Conservation (phyloP, 805 yeast species). For the Clavispora fructus region DNA sequence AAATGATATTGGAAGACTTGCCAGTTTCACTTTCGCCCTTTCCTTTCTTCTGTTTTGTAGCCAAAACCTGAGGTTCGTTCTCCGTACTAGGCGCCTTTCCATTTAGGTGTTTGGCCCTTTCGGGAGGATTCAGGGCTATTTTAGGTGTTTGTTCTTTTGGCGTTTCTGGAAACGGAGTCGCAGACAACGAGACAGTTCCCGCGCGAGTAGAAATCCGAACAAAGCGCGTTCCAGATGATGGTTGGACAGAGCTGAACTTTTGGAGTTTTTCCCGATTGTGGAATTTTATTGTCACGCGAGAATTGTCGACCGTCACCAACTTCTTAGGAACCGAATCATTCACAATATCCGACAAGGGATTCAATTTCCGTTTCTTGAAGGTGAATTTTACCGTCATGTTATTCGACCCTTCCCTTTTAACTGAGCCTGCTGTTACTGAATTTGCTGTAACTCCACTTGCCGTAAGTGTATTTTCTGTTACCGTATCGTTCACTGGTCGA, state of each 20-base stretch:
- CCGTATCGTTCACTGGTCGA: neutral
- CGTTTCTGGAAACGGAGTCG: slow-evolving; percentile 33
- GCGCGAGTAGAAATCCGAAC: neutral
- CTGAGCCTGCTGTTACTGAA: neutral
- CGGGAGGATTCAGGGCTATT: neutral
- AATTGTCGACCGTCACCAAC: neutral
- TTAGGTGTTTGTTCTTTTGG: neutral
- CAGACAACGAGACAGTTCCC: slow-evolving; percentile 29
- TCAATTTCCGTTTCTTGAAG: slow-evolving; percentile 10
- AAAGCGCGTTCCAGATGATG: neutral
- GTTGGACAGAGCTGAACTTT: neutral
- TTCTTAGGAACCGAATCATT: neutral
- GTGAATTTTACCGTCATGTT: slow-evolving; percentile 6
- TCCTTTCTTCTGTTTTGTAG: neutral
- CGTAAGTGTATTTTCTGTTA: neutral
- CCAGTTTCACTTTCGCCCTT: neutral
- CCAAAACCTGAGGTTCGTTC: too few relatives aligned
- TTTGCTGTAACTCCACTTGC: neutral
- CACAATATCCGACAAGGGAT: slow-evolving; percentile 1
- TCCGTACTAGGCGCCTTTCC: neutral
- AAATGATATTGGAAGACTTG: neutral
- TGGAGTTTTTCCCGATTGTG: neutral
- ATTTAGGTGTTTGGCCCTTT: neutral
- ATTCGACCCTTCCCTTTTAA: slow-evolving; percentile 7
- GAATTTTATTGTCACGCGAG: neutral